Evolutionary conservation across 768 basidiomycete genomes (phyloP).

Genomic region (Lactarius sp.): DNA sequence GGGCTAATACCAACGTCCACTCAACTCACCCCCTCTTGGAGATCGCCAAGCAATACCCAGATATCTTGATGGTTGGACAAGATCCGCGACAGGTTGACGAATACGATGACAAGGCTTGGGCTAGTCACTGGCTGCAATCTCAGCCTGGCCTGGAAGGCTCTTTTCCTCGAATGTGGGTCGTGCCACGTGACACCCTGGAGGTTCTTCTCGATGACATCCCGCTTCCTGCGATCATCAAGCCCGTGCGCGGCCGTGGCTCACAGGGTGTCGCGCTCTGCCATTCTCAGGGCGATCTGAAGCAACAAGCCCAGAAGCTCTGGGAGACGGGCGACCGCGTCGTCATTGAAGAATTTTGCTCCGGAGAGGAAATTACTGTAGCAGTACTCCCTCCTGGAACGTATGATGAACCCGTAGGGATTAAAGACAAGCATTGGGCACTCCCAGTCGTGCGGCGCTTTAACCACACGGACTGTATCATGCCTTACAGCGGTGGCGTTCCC

Average conservation of each 20-base stretch:
- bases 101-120: slow-evolving; percentile 5
- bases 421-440: slow-evolving; percentile 2
- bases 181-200: background rate
- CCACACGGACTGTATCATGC: background rate
- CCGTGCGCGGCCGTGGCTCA: slow-evolving; percentile 2
- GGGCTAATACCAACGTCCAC: slow-evolving; percentile 6
- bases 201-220: background rate
- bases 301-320: background rate
- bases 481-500: background rate
- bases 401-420: background rate
- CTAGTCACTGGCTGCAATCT: background rate
- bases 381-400: slow-evolving; percentile 6
- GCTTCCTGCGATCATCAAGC: slow-evolving; percentile 2
- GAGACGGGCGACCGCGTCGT: slow-evolving; percentile 3
- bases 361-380: background rate
- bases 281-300: background rate
- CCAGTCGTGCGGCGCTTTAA: slow-evolving; percentile 5
- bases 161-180: background rate
- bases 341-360: slow-evolving; percentile 3
- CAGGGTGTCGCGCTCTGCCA: slow-evolving; percentile 7
- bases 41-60: background rate
- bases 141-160: background rate
- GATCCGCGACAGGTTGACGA: slow-evolving; percentile 7
- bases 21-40: slow-evolving; percentile 5
- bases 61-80: slow-evolving; percentile 3